These are phyloP conservation scores for Microbotryum saponariae DNA, from an alignment of 1,284 basidiomycete species.

Conservation along the genomic window DNA sequence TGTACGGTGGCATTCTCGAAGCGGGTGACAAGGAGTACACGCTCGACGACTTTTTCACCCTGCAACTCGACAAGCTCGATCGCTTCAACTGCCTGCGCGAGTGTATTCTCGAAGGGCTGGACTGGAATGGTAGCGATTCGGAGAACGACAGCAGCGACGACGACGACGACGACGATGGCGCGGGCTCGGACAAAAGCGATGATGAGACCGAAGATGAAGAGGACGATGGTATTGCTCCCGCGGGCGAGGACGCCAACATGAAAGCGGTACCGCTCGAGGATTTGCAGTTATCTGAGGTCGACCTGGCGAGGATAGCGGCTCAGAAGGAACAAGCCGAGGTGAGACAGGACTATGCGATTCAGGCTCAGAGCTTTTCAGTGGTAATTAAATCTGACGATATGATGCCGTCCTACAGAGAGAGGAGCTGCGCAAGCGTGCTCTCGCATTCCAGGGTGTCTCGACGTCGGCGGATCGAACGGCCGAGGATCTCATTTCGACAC, in stretches of 20 bases:
- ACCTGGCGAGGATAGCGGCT: slow-evolving; percentile 36
- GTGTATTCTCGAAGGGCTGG: slow-evolving; percentile 52
- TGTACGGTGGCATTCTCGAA: slow-evolving; percentile 87
- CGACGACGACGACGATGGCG: slow-evolving; percentile 35
- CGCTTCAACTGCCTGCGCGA: slow-evolving; percentile 62
- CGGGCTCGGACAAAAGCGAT: slow-evolving; percentile 45
- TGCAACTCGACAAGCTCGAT: slow-evolving; percentile 74
- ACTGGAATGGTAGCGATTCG: slow-evolving; percentile 25
- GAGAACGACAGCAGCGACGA: slow-evolving; percentile 44
- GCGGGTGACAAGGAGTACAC: slow-evolving; percentile 72
- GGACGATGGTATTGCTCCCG: slow-evolving; percentile 50
- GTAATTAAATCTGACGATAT: too few relatives aligned
- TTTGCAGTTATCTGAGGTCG: slow-evolving; percentile 26
- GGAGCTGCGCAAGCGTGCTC: slow-evolving; percentile 56
- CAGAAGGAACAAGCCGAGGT: slow-evolving; percentile 38
- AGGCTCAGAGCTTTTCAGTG: neutral
- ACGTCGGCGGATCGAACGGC: slow-evolving; percentile 52
- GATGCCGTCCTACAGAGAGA: slow-evolving; percentile 14
- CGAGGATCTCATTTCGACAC: slow-evolving; percentile 72
- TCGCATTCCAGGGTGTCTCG: slow-evolving; percentile 63
- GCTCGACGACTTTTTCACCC: slow-evolving; percentile 68
- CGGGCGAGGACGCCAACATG: slow-evolving; percentile 46
- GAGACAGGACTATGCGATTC: neutral
- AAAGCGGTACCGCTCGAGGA: slow-evolving; percentile 36
- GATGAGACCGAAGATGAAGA: slow-evolving; percentile 43